phyloP scores from a whole-genome alignment of 305 asterid genomes.

The Galium porrigens region DNA sequence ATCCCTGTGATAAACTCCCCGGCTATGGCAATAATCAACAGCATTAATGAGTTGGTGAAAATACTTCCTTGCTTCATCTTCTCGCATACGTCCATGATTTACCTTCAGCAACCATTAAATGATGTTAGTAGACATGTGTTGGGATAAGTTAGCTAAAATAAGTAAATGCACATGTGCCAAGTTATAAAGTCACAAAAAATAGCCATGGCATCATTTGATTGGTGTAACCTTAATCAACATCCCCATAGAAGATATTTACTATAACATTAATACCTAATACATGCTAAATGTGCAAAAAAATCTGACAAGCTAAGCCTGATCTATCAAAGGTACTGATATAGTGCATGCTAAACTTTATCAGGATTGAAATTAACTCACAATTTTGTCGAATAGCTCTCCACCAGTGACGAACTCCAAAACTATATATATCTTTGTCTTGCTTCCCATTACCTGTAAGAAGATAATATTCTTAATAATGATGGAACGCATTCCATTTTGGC shows the following conservation, averaged over 20 bases:
- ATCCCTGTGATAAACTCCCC: constrained; percentile 64
- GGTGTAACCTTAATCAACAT: not conserved
- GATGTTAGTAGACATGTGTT: not conserved
- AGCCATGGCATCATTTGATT: not conserved
- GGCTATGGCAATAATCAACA: constrained; percentile 61
- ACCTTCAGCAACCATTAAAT: constrained; percentile 28
- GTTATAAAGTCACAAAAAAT: not conserved
- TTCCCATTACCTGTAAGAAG: constrained; percentile 55
- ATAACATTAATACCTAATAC: not conserved
- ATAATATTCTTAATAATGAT: constrained; percentile 11
- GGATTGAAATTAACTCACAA: constrained; percentile 34
- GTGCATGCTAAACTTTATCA: not conserved
- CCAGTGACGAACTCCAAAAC: constrained; percentile 70
- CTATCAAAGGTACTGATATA: not conserved
- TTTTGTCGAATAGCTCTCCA: constrained; percentile 87
- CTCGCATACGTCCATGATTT: constrained; percentile 52
- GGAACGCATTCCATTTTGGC: not conserved
- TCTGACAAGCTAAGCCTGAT: not conserved
- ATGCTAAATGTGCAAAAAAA: not conserved
- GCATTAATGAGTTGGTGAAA: constrained; percentile 56
- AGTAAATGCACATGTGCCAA: not conserved
- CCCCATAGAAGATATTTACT: not conserved
- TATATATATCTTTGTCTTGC: constrained; percentile 77
- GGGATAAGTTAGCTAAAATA: not conserved
- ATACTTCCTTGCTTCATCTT: constrained; percentile 26